Evolutionary conservation across 306 rosid species (phyloP).

Genomic region (Dryas alaskensis): DNA sequence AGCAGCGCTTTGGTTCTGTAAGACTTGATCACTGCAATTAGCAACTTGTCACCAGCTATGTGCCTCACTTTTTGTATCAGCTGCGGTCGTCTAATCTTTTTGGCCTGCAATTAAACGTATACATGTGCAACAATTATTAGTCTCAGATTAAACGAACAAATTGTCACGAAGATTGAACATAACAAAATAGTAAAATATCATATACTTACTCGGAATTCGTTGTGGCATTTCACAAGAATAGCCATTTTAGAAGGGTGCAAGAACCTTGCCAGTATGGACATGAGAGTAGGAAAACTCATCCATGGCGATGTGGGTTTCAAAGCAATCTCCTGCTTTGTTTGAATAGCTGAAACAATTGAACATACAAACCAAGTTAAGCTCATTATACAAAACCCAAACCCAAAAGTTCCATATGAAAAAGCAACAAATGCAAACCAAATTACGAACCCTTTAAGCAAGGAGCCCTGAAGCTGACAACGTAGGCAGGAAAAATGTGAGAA

Average conservation of each 20-base stretch:
- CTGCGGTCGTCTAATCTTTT: slow-evolving; percentile 24
- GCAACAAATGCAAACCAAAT: background rate
- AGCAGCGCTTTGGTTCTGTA: slow-evolving; percentile 6
- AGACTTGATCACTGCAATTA: slow-evolving; percentile 4
- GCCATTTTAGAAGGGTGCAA: slow-evolving; percentile 36
- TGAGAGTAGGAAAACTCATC: slow-evolving; percentile 39
- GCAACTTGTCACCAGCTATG: slow-evolving; percentile 29
- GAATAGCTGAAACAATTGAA: slow-evolving; percentile 34
- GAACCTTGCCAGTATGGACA: slow-evolving; percentile 33
- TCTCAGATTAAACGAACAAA: background rate
- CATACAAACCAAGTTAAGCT: background rate
- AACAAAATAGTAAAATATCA: background rate
- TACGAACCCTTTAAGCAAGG: slow-evolving; percentile 19
- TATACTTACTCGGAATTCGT: slow-evolving; percentile 39
- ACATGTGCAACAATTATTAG: background rate
- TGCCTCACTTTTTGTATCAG: slow-evolving; percentile 34
- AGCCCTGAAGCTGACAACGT: slow-evolving; percentile 44
- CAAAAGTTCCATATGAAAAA: background rate
- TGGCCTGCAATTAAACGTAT: slow-evolving; percentile 32
- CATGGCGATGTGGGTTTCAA: slow-evolving; percentile 20
- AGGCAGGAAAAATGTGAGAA: slow-evolving; percentile 45
- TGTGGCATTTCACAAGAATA: slow-evolving; percentile 26
- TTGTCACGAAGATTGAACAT: background rate
- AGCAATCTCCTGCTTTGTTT: slow-evolving; percentile 13
- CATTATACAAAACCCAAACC: background rate